Base-by-base conservation (phyloP, 2,329 filamentous ascomycete species). In the Mycosphaerella sp. region DNA sequence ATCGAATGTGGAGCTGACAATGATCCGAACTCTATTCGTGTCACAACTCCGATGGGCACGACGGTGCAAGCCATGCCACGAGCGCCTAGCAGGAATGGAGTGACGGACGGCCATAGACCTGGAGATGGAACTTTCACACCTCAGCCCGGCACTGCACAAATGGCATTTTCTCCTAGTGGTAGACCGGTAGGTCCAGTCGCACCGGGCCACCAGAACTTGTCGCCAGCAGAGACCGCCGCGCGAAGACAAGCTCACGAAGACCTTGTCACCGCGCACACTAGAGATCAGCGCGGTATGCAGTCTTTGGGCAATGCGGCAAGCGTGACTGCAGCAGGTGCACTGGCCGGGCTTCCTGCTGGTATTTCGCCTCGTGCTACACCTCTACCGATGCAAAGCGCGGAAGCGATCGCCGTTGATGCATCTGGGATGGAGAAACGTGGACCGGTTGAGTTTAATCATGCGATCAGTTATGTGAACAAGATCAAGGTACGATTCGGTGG, bases 401-500 rank as follows among this genome's bases (percentile, higher is more conserved):
- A 85, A 27, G 51, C 43, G 42, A 56, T 53, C 25, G 55, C 51
- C 17, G 62, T 82, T 81, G 40, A 54, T 41, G 75, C 42, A 8
- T 69, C 68, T 46, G 76, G 75, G 46, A 62, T 87, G 67, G 90
- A 94, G 69, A 94, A 93, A 66, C 82, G 90, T 50, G 91, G 90
- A 0, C 93, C 93, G 1, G 93, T 98, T 14, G 93, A 98, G 66
- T 98, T 98, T 70, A 98, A 98, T 67, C 93, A 98, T 71, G 93
- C 93, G 0, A 98, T 98, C 58, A 97, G 90, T 68, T 98, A 98
- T 65, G 93, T 98, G 49, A 98, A 98, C 68, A 98, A 98, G 73
- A 98, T 98, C 64, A 98, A 98, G 84, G 90, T 93, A 73, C 69
- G 79, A 62, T 49, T 43, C 44, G 46, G 25, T 40, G 30, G 32